phyloP scores from a whole-genome alignment of 2,329 filamentous ascomycete species.

The Scleromitrula shiraiana region DNA sequence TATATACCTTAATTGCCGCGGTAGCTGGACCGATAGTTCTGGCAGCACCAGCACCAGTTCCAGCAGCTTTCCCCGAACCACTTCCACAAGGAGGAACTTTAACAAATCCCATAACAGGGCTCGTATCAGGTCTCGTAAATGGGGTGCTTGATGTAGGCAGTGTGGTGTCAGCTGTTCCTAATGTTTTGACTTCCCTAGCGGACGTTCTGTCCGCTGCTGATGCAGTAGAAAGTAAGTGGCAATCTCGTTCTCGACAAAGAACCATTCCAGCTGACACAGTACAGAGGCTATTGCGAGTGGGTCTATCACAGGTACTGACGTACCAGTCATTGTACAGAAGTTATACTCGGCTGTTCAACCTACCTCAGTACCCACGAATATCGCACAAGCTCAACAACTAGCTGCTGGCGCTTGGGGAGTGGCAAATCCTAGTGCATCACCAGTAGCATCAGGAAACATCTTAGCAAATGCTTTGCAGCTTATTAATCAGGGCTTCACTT shows the following conservation, averaged over 20 bases:
- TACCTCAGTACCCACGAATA: slow-evolving; percentile 22
- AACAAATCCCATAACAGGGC: neutral
- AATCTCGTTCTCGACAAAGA: no score
- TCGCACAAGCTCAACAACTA: slow-evolving; percentile 15
- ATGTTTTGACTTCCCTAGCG: neutral
- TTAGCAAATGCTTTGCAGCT: slow-evolving; percentile 13
- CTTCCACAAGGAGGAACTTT: neutral
- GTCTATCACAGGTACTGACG: slow-evolving; percentile 13
- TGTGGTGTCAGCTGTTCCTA: neutral
- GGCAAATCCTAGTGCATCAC: slow-evolving; percentile 1
- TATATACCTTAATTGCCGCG: neutral
- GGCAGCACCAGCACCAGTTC: neutral
- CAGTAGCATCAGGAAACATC: slow-evolving; percentile 11
- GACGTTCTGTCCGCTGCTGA: neutral
- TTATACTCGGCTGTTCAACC: slow-evolving; percentile 20
- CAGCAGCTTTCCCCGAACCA: neutral
- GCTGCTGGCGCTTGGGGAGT: slow-evolving; percentile 10
- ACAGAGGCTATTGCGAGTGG: slow-evolving; percentile 14
- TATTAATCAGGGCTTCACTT: slow-evolving; percentile 14
- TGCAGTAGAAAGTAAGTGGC: neutral
- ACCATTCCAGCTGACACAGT: neutral
- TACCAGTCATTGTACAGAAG: slow-evolving; percentile 12
- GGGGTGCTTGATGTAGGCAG: neutral
- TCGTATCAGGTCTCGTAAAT: neutral
- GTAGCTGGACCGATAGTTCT: neutral